phyloP scores from a whole-genome alignment of 495 filamentous ascomycete genomes.

The Penicillium lividum region DNA sequence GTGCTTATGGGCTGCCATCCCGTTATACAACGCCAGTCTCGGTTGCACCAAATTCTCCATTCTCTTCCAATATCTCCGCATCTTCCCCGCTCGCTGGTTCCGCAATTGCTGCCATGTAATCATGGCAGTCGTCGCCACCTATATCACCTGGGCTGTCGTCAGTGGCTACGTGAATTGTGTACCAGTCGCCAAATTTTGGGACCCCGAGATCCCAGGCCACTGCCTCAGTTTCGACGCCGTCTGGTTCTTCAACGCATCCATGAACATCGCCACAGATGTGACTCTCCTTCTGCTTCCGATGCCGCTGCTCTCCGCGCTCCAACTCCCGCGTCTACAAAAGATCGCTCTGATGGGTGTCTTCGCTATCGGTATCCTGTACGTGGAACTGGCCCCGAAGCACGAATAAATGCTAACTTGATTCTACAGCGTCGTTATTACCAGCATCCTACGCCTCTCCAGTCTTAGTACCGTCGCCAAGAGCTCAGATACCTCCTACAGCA shows the following conservation, averaged over 20 bases:
- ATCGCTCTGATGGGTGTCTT: conserved; percentile 54
- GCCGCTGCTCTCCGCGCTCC: conserved; percentile 52
- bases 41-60: conserved; percentile 49
- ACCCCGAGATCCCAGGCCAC: conserved; percentile 46
- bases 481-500: conserved; percentile 53
- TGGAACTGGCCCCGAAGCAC: conserved; percentile 26
- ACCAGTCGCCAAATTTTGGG: conserved; percentile 55
- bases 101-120: conserved; percentile 34
- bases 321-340: conserved; percentile 54
- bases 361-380: conserved; percentile 53
- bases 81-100: conserved; percentile 42
- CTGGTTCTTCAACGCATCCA: conserved; percentile 55
- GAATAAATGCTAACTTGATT: conserved; percentile 22
- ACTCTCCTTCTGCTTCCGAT: conserved; percentile 57
- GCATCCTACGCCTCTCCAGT: conserved; percentile 39
- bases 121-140: conserved; percentile 37
- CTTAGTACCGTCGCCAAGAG: conserved; percentile 31
- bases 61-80: conserved; percentile 50
- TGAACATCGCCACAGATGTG: conserved; percentile 58
- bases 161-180: conserved; percentile 53
- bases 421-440: conserved; percentile 34
- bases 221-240: conserved; percentile 52
- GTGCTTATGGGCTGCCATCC: conserved; percentile 43
- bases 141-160: conserved; percentile 41
- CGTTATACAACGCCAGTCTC: conserved; percentile 45